These are phyloP conservation scores for Epichloe sibirici DNA, from an alignment of 2,329 filamentous ascomycete genomes.

Conservation along the genomic window DNA sequence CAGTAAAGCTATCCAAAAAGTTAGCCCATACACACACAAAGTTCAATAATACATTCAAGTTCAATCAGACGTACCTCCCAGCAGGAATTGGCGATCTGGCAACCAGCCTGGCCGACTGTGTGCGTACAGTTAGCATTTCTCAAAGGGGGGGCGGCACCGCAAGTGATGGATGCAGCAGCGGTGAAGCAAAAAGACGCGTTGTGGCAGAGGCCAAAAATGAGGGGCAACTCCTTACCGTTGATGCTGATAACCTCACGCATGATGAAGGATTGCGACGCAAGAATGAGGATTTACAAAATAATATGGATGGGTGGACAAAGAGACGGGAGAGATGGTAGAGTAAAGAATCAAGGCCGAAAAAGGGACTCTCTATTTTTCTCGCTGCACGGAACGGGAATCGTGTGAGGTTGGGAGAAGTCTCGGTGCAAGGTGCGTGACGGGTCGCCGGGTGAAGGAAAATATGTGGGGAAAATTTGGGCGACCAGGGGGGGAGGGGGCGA, in stretches of 20 bases:
- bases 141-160: not conserved
- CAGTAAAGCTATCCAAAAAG: slow-evolving; percentile 75
- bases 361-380: slow-evolving; percentile 7
- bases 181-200: slow-evolving; percentile 9
- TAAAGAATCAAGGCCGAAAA: slow-evolving; percentile 13
- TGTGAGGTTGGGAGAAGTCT: slow-evolving; percentile 15
- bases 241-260: slow-evolving; percentile 99
- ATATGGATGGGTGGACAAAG: slow-evolving; percentile 9
- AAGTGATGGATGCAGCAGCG: not conserved
- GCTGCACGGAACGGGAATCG: slow-evolving; percentile 8
- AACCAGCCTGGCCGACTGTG: slow-evolving; percentile 98
- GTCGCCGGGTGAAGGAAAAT: slow-evolving; percentile 21
- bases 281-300: slow-evolving; percentile 10
- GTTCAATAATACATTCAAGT: not conserved
- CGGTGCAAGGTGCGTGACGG: slow-evolving; percentile 12
- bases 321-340: slow-evolving; percentile 10
- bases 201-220: slow-evolving; percentile 16
- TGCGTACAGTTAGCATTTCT: slow-evolving; percentile 38
- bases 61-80: slow-evolving; percentile 75
- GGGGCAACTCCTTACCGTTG: slow-evolving; percentile 61
- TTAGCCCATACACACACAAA: slow-evolving; percentile 13
- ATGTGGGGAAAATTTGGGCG: slow-evolving; percentile 36
- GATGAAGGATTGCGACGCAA: slow-evolving; percentile 31
- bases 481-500: slow-evolving; percentile 20
- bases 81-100: slow-evolving; percentile 99